phyloP scores from a whole-genome alignment of 495 filamentous ascomycete species.

The Corynascus novoguineensis region DNA sequence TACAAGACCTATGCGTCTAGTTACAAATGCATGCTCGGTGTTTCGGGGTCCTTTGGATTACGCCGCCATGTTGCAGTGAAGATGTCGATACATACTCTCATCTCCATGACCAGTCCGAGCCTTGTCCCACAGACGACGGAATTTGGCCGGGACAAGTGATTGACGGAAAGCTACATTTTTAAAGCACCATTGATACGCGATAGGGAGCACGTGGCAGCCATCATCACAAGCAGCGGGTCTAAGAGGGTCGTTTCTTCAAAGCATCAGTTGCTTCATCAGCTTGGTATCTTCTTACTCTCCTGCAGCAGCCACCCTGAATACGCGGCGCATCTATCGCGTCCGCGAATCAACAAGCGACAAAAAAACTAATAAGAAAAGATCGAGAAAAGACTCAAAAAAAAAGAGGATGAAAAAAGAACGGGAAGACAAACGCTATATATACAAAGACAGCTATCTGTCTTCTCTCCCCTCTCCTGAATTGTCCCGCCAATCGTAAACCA shows the following conservation, averaged over 20 bases:
- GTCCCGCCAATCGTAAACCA: neutral
- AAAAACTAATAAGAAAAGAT: slow-evolving; percentile 12
- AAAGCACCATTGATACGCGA: no score
- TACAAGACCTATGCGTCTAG: no score
- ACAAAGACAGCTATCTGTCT: neutral
- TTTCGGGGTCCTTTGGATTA: no score
- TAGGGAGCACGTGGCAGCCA: no score
- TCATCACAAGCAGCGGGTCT: neutral
- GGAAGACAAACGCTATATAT: slow-evolving; percentile 7
- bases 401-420: slow-evolving; percentile 4
- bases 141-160: no score
- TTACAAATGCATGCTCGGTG: no score
- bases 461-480: neutral
- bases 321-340: neutral
- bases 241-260: neutral
- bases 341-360: slow-evolving; percentile 1
- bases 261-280: neutral
- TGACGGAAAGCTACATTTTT: no score
- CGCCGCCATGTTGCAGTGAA: no score
- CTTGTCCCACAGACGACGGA: no score
- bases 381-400: slow-evolving; percentile 10
- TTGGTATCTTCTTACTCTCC: slow-evolving; percentile 2
- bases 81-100: no score
- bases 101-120: no score
- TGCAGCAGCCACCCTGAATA: neutral